phyloP scores from a whole-genome alignment of 225 moss, liverwort and hornwort genomes.

The Takakia lepidozioides region DNA sequence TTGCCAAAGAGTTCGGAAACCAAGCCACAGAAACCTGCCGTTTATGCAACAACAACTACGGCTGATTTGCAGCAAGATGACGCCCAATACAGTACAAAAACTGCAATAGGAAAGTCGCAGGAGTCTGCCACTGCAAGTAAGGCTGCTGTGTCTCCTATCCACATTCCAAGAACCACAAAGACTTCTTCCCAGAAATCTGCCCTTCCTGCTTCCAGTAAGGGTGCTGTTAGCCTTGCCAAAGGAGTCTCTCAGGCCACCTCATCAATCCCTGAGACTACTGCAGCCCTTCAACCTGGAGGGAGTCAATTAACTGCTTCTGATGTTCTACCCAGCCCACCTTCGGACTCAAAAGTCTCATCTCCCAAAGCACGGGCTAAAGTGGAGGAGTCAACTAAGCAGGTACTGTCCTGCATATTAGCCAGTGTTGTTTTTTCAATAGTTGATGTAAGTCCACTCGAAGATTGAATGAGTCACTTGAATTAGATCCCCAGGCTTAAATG shows the following conservation, averaged over 20 bases:
- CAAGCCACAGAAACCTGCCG: too few species aligned
- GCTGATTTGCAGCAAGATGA: too few species aligned
- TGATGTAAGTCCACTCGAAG: neutral
- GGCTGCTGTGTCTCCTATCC: too few species aligned
- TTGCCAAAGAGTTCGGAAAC: too few species aligned
- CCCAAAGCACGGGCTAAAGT: constrained; percentile 9
- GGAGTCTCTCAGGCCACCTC: too few species aligned
- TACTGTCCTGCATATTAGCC: constrained; percentile 5
- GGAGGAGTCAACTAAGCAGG: constrained; percentile 19
- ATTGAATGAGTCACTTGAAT: too few species aligned
- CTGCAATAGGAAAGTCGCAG: constrained; percentile 12
- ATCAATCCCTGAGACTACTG: constrained; percentile 3
- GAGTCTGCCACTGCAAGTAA: too few species aligned
- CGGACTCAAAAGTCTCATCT: constrained; percentile 13
- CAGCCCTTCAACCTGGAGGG: constrained; percentile 7
- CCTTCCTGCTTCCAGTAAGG: constrained; percentile 8
- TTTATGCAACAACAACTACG: too few species aligned
- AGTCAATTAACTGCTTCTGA: constrained; percentile 18
- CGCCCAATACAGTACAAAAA: constrained; percentile 9
- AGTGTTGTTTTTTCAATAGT: neutral
- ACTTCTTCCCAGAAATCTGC: constrained; percentile 4
- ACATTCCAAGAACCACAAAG: too few species aligned
- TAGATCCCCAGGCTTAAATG: too few species aligned
- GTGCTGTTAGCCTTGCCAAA: too few species aligned
- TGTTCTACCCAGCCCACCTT: constrained; percentile 23